Evolutionary conservation across 1,284 basidiomycete genomes (phyloP), one percentile per base, ranked within the genome.

Genomic region (Ceratobasidium sp.): DNA sequence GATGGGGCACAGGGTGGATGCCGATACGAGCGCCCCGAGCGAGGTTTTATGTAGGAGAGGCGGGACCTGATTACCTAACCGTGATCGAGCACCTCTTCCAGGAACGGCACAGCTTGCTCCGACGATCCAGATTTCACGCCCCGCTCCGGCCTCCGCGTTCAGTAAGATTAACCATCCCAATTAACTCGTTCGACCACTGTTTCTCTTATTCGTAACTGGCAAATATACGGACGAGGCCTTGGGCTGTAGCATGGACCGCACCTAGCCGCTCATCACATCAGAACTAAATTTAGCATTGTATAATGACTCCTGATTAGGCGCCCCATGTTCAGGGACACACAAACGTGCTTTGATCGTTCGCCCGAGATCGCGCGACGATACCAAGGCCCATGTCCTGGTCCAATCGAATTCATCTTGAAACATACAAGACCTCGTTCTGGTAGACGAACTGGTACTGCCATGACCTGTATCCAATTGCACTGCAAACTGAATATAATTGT

Each of bases 101-200:
- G 53, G 53, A 57, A 57, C 53, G 30, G 26, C 53, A 57, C 53
- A 57, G 53, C 53, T 32, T 36, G 12, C 34, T 34, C 53, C 16
- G 53, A 21, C 26, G 18, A 32, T 57, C 50, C 50, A 53, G 50
- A 28, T n/a, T 21, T 45, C 43, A 45, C 18, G 43, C 28, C 53
- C 53, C 21, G 23, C 48, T 50, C 48, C 43, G 43, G 43, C 18
- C 48, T 26, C 48, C 48, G 48, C 6, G 26, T 50, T 2, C 6
- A 28, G 21, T 16, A 50, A 50, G 2, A 26, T 26, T 23, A 28
- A 28, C 18, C 48, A 28, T 4, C 18, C 2, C 48, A 3, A 26
- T 5, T n/a, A 8, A 45, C 9, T 8, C 4, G 9, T 39, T 39
- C n/a, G n/a, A n/a, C n/a, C n/a, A n/a, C n/a, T n/a, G n/a, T n/a